Conservation (phyloP, 768 basidiomycete genomes). For the Kwoniella dendrophila region DNA sequence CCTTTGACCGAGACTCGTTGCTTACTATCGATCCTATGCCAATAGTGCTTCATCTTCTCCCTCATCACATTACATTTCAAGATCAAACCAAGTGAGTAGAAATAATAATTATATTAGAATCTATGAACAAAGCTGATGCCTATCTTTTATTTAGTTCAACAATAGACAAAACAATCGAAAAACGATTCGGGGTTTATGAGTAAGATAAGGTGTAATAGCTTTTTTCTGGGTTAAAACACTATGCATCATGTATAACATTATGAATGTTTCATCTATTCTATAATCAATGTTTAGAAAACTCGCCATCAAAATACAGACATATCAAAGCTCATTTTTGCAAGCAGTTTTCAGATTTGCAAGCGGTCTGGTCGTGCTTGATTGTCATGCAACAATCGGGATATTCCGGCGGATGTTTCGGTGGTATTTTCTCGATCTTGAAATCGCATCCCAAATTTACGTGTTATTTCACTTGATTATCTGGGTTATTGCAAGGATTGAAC, state of each 20-base stretch:
- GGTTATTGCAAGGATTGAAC: neutral
- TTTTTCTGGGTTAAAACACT: neutral
- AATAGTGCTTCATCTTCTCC: constrained; percentile 93
- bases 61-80: constrained; percentile 99
- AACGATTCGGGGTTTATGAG: neutral
- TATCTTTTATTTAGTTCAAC: constrained; percentile 10
- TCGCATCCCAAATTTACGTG: too few species aligned
- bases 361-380: too few species aligned
- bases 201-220: neutral
- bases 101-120: neutral
- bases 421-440: too few species aligned
- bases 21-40: too few species aligned
- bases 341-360: too few species aligned
- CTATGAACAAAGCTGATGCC: constrained; percentile 3
- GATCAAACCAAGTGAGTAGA: constrained; percentile 80
- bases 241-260: constrained; percentile 16
- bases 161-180: constrained; percentile 5
- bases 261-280: neutral
- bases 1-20: neutral
- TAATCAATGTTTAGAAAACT: neutral
- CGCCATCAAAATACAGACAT: too few species aligned
- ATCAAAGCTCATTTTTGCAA: too few species aligned
- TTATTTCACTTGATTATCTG: neutral
- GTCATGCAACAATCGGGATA: too few species aligned
- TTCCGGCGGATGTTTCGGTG: constrained; percentile 3